A percentile compares a stretch with the other conserved stretches of the same genome.
phyloP scores from a whole-genome alignment of 2,329 filamentous ascomycete species.

The Alternaria longipes region DNA sequence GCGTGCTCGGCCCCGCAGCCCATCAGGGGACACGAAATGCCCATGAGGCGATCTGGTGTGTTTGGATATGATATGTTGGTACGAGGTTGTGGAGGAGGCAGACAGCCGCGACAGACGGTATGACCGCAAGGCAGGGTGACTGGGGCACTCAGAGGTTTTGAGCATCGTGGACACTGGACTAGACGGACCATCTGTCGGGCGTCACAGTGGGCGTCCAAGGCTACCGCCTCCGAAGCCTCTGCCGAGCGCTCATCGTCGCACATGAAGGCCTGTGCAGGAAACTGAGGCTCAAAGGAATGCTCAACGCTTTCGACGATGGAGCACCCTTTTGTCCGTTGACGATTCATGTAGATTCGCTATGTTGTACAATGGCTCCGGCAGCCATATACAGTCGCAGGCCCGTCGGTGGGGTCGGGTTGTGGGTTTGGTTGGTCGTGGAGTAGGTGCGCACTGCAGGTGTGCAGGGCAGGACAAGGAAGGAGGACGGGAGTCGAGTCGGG shows the following conservation, averaged over 20 bases:
- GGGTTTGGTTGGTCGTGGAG: constrained; percentile 14
- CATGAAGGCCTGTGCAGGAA: constrained; percentile 53
- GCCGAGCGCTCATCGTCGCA: constrained; percentile 47
- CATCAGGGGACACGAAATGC: constrained; percentile 76
- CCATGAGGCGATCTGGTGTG: constrained; percentile 70
- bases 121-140: constrained; percentile 84
- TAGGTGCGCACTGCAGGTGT: constrained; percentile 8
- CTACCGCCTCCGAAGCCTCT: constrained; percentile 47
- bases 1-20: constrained; percentile 77
- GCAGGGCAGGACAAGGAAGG: not conserved
- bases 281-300: constrained; percentile 42
- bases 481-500: not conserved
- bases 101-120: constrained; percentile 77
- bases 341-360: constrained; percentile 48
- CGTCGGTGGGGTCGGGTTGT: constrained; percentile 9
- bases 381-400: constrained; percentile 33
- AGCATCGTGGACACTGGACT: constrained; percentile 81
- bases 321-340: constrained; percentile 44
- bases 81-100: constrained; percentile 72
- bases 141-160: constrained; percentile 71
- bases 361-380: constrained; percentile 23
- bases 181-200: constrained; percentile 74
- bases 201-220: constrained; percentile 62
- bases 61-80: constrained; percentile 81
- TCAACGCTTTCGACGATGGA: constrained; percentile 44